Percentiles rank a stretch among this genome's conserved stretches.
Evolutionary conservation across 2,329 filamentous ascomycete genomes (phyloP).

Genomic region (Raffaelea ambrosiae): DNA sequence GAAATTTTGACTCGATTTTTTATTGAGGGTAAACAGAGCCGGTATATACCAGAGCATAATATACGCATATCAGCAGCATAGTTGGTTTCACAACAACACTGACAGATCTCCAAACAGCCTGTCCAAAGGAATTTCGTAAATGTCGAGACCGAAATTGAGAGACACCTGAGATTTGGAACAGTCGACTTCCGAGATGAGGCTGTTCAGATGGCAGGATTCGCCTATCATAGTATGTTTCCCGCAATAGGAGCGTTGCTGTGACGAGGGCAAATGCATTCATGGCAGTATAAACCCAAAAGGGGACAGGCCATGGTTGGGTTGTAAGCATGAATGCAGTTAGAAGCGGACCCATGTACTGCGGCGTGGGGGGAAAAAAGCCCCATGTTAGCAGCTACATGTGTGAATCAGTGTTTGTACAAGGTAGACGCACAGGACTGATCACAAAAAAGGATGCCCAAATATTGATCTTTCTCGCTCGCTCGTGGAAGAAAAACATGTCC

Average conservation of each 20-base stretch:
- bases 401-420: slow-evolving; percentile 18
- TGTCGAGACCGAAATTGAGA: slow-evolving; percentile 26
- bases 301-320: slow-evolving; percentile 33
- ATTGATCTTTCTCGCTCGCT: slow-evolving; percentile 41
- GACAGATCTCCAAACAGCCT: slow-evolving; percentile 29
- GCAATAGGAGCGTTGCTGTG: slow-evolving; percentile 30
- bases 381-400: not conserved
- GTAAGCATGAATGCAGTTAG: slow-evolving; percentile 40
- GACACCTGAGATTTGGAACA: slow-evolving; percentile 21
- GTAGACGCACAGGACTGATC: slow-evolving; percentile 4
- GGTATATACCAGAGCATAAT: slow-evolving; percentile 23
- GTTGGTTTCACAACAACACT: slow-evolving; percentile 30
- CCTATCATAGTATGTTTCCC: slow-evolving; percentile 43
- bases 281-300: slow-evolving; percentile 38
- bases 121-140: slow-evolving; percentile 28
- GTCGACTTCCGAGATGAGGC: slow-evolving; percentile 21
- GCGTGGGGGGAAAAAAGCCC: slow-evolving; percentile 20
- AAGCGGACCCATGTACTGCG: slow-evolving; percentile 36
- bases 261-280: slow-evolving; percentile 28
- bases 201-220: slow-evolving; percentile 25
- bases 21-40: too few species aligned
- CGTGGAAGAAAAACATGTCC: slow-evolving; percentile 53
- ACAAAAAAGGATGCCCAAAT: slow-evolving; percentile 30
- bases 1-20: too few species aligned
- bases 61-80: slow-evolving; percentile 25